These are phyloP conservation scores for Tilletiopsis washingtonensis DNA, from an alignment of 1,284 basidiomycete species.

Conservation along the genomic window DNA sequence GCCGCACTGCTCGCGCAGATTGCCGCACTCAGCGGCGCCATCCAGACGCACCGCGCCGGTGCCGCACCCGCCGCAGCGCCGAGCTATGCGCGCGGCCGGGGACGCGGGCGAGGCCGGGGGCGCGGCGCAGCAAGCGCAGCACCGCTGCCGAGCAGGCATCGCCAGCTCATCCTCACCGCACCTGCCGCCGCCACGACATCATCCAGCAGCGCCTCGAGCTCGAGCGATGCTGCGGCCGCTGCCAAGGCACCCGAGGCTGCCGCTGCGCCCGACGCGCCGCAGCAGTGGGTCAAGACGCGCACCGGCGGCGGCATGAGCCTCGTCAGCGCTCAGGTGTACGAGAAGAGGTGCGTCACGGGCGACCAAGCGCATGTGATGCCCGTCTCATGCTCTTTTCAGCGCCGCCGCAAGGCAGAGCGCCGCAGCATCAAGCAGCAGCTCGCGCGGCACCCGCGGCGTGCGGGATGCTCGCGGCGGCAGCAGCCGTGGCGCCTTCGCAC, in stretches of 20 bases:
- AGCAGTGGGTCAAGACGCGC: conserved; percentile 39
- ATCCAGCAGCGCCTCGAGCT: background rate
- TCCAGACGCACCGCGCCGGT: conserved; percentile 17
- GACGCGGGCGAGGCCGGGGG: conserved; percentile 10
- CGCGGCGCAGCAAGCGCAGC: conserved; percentile 8
- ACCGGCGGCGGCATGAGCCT: conserved; percentile 36
- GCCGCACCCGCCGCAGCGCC: conserved; percentile 3
- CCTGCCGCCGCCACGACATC: background rate
- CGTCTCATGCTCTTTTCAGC: no score
- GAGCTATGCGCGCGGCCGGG: conserved; percentile 6
- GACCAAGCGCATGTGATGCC: no score
- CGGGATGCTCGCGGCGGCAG: no score
- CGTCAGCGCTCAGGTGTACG: conserved; percentile 27
- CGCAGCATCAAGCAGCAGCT: no score
- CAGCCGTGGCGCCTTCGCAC: conserved; percentile 23
- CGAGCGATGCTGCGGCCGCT: background rate
- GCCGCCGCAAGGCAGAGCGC: no score
- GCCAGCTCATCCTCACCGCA: conserved; percentile 23
- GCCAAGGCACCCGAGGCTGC: background rate
- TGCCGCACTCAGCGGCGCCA: conserved; percentile 36
- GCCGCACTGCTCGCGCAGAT: conserved; percentile 38
- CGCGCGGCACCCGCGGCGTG: no score
- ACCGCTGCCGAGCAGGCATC: conserved; percentile 13
- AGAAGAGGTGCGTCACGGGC: conserved; percentile 22
- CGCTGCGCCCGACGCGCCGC: background rate